These are phyloP conservation scores for Xenosphaeropsis pyriputrescens DNA, from an alignment of 2,329 filamentous ascomycete genomes.

Conservation along the genomic window DNA sequence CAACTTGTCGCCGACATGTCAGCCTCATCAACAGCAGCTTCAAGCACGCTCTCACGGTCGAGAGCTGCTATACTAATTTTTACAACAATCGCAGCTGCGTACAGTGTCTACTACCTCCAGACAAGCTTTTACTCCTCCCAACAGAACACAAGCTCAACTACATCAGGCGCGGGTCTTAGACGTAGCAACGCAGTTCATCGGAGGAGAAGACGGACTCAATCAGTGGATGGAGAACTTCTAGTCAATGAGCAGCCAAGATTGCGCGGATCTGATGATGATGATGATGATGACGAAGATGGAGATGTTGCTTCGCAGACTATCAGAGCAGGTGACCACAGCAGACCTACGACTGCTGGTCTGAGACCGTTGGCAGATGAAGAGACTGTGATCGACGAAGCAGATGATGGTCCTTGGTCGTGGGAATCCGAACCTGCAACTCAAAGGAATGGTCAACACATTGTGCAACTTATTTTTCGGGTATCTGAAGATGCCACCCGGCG, in stretches of 20 bases:
- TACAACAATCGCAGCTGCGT: constrained; percentile 39
- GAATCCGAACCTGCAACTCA: constrained; percentile 15
- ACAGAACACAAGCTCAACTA: constrained; percentile 12
- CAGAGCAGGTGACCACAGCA: background rate
- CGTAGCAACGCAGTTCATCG: constrained; percentile 55
- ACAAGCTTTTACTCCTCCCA: constrained; percentile 18
- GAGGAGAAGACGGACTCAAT: constrained; percentile 21
- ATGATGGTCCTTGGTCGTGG: constrained; percentile 11
- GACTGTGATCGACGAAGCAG: constrained; percentile 15
- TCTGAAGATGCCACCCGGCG: constrained; percentile 83
- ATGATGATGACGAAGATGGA: constrained; percentile 17
- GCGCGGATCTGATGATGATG: constrained; percentile 7
- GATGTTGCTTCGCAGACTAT: constrained; percentile 3
- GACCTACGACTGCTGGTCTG: constrained; percentile 1
- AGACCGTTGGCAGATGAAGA: constrained; percentile 15
- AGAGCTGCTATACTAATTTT: constrained; percentile 39
- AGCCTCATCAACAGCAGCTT: constrained; percentile 30
- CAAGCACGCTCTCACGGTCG: constrained; percentile 34
- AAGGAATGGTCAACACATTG: constrained; percentile 60
- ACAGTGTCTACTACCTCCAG: constrained; percentile 44
- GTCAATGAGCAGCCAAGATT: background rate
- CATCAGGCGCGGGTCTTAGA: constrained; percentile 27
- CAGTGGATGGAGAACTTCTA: constrained; percentile 22
- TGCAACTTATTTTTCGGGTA: constrained; percentile 77
- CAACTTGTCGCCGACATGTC: constrained; percentile 9